These are phyloP conservation scores for Nannizziopsis arthrosporioides DNA, from an alignment of 2,329 filamentous ascomycete genomes.

Conservation along the genomic window DNA sequence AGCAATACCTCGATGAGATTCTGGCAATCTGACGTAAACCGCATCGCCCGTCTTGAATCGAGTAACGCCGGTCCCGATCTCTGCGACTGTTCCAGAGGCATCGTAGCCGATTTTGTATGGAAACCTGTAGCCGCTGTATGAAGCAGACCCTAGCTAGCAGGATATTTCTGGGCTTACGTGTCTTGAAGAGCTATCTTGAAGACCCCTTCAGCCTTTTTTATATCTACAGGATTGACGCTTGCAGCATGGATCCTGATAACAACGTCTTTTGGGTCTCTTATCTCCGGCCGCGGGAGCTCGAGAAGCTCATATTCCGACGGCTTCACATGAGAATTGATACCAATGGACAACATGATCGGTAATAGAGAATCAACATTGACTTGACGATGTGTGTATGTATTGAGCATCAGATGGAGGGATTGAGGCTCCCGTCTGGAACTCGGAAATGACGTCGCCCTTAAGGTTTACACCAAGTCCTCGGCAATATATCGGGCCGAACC, in stretches of 20 bases:
- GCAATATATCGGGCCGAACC: no score
- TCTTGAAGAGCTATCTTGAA: conserved; percentile 27
- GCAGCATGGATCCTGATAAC: conserved; percentile 36
- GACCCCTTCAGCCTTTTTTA: conserved; percentile 31
- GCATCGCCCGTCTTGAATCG: conserved; percentile 31
- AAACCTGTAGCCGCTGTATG: conserved; percentile 21
- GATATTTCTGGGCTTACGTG: conserved; percentile 17
- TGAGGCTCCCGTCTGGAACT: no score
- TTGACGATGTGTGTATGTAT: no score
- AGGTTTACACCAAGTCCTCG: no score
- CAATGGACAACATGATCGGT: conserved; percentile 20
- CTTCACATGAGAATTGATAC: conserved; percentile 15
- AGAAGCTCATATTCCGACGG: conserved; percentile 18
- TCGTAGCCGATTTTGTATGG: conserved; percentile 38
- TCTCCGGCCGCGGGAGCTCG: conserved; percentile 17
- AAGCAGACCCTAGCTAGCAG: not conserved
- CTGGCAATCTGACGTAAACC: conserved; percentile 29
- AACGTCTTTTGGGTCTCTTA: conserved; percentile 17
- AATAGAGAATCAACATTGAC: no score
- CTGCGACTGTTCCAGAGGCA: conserved; percentile 29
- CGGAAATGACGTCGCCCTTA: no score
- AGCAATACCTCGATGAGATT: conserved; percentile 22
- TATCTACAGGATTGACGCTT: conserved; percentile 37
- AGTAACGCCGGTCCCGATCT: conserved; percentile 26
- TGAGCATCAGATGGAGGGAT: no score